phyloP scores from a whole-genome alignment of 768 basidiomycete genomes.

The Mycena maculata region DNA sequence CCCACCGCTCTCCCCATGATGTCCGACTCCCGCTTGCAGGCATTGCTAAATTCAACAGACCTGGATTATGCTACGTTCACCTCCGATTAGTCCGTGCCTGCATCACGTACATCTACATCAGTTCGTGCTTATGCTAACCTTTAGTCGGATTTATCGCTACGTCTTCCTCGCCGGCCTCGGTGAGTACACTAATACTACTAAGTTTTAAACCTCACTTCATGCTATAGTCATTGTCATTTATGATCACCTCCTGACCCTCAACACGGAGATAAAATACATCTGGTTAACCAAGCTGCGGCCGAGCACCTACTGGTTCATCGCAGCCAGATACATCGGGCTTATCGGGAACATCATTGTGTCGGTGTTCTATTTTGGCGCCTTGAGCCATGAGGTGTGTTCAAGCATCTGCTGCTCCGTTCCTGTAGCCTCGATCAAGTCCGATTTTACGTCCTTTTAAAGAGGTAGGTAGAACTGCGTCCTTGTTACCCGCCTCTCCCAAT shows the following conservation, averaged over 20 bases:
- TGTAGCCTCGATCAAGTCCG: slow-evolving; percentile 9
- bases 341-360: slow-evolving; percentile 18
- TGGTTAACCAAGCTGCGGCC: slow-evolving; percentile 25
- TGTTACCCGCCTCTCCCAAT: slow-evolving; percentile 15
- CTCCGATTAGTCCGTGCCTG: slow-evolving; percentile 19
- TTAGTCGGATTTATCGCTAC: slow-evolving; percentile 23
- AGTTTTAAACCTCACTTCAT: slow-evolving; percentile 15
- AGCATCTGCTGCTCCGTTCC: slow-evolving; percentile 15
- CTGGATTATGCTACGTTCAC: slow-evolving; percentile 20
- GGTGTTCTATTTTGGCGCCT: slow-evolving; percentile 16
- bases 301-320: slow-evolving; percentile 26
- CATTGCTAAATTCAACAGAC: slow-evolving; percentile 14
- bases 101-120: slow-evolving; percentile 10
- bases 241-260: slow-evolving; percentile 23
- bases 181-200: slow-evolving; percentile 16
- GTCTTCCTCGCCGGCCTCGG: slow-evolving; percentile 19
- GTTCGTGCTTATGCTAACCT: slow-evolving; percentile 20
- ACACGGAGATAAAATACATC: slow-evolving; percentile 23
- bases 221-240: slow-evolving; percentile 24
- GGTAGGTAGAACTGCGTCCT: slow-evolving; percentile 12
- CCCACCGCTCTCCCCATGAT: slow-evolving; percentile 20
- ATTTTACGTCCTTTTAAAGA: slow-evolving; percentile 20
- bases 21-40: slow-evolving; percentile 18
- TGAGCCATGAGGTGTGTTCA: slow-evolving; percentile 24
- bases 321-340: slow-evolving; percentile 21